Evolutionary conservation across 768 basidiomycete genomes (phyloP), one percentile per base, ranked within the genome.

Genomic region (Leucosporidium yakuticum): DNA sequence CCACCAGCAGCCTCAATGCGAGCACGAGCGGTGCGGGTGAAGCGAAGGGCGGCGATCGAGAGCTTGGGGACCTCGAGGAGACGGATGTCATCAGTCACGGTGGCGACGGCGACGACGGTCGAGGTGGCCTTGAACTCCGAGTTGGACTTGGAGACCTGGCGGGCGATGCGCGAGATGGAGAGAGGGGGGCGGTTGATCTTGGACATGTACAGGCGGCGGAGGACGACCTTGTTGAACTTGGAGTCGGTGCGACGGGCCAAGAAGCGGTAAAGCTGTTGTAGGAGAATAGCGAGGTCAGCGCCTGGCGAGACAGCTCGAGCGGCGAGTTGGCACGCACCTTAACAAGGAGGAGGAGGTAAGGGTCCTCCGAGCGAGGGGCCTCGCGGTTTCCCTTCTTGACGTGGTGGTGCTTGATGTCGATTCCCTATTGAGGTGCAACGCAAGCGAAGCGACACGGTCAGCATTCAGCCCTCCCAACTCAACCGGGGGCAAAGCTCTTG

Each of bases 331-430:
- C 39, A 77, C 81, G 69, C 78, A 94, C 94, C 87, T 97, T 98
- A 82, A 98, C 96, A 71, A 99, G 87, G 77, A 98, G 85, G 77
- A 96, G 87, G 76, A 99, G 86, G 83, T 99, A 98, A 23, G 95
- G 95, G 82, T 99, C 96, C 89, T 97, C 91, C 80, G 91, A 95
- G 84, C 90, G 91, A 80, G 96, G 96, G 71, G 91, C 91, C 75
- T 89, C 89, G 73, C 96, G 87, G 78, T 86, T 83, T 76, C 93
- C 87, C 86, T 96, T 97, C 88, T 90, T 95, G 87, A 96, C 94
- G 87, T 99, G 95, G 85, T 98, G 95, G 85, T 98, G 95, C 81
- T 84, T 83, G 82, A 97, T 86, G 62, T 74, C 73, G 65, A 71
- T 71, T 60, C 73, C 73, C 73, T 74, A 48, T 27, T 21, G n/a